Evolutionary conservation across 495 filamentous ascomycete genomes (phyloP).

Genomic region (Aspergillus ostianus): DNA sequence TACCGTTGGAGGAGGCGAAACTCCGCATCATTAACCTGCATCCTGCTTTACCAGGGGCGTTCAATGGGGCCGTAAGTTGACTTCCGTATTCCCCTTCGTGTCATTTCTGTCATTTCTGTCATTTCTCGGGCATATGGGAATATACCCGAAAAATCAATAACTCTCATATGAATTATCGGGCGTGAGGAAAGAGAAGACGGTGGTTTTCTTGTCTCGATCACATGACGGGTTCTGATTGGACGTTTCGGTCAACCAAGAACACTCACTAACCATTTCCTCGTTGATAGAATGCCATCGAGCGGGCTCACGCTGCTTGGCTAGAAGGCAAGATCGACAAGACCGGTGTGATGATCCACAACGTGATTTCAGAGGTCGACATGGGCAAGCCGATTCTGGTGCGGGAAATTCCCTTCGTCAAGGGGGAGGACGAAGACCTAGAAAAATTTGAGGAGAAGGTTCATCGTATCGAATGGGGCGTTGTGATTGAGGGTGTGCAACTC

Average conservation of each 20-base stretch:
- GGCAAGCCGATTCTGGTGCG: conserved; percentile 70
- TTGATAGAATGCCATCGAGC: conserved; percentile 62
- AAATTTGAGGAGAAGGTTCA: conserved; percentile 71
- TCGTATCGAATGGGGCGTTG: conserved; percentile 63
- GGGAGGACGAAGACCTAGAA: conserved; percentile 58
- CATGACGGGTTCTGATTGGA: not conserved
- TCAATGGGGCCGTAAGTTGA: conserved; percentile 64
- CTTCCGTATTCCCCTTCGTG: conserved; percentile 4
- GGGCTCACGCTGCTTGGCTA: conserved; percentile 73
- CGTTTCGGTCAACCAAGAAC: not conserved
- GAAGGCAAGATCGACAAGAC: conserved; percentile 72
- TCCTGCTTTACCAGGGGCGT: conserved; percentile 71
- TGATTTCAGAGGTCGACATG: conserved; percentile 80
- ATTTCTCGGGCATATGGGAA: not conserved
- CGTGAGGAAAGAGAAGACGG: conserved; percentile 4
- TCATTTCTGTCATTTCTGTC: no score
- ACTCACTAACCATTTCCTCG: not conserved
- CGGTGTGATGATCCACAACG: conserved; percentile 92
- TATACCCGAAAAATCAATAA: not conserved
- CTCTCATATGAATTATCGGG: not conserved
- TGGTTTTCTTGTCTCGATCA: not conserved
- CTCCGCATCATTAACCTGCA: conserved; percentile 85
- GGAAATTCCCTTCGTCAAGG: conserved; percentile 68
- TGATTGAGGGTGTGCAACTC: conserved; percentile 65
- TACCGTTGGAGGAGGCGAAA: conserved; percentile 56